Base-by-base conservation (phyloP, 768 basidiomycete genomes). In the Leccinum aurantiacum region DNA sequence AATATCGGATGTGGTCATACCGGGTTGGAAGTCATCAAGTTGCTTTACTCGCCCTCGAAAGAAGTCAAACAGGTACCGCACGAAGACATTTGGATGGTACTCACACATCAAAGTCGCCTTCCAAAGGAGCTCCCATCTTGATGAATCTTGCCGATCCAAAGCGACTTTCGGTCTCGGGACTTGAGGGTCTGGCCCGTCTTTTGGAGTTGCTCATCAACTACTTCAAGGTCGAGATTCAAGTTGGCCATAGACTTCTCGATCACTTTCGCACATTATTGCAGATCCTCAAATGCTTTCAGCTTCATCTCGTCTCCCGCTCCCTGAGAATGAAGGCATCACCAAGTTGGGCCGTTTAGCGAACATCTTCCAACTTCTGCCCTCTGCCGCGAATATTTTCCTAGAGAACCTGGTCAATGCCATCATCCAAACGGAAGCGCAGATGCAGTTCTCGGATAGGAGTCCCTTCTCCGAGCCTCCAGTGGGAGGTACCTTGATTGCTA, bases 71-170 rank as follows among this genome's bases (percentile, higher is more conserved):
- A 95, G 64, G 95, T 95, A 8, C 94, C 97, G 0, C 94, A 98
- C 63, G 92, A 97, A 62, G 93, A 94, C 27, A 83, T 98, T 41
- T 83, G 89, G 60, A 89, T 91, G 79, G 93, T 98, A 10, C 79
- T 98, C 38, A 85, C 85, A 4, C 89, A 94, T 67, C 95, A 98
- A 72, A 88, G 86, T 60, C 88, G 96, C 56, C 80, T 99, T 53
- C 97, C 97, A 0, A 95, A 94, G 71, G 97, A 98, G 63, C 82
- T 98, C 44, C 97, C 0, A 98, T 99, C 64, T 75, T 98, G 59
- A 97, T 98, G 89, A 98, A 98, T 70, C 84, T 99, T 25, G 95
- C 95, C 2, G 97, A 98, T 75, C 92, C 95, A 38, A 95, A 95
- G 69, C 86, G 93, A 35, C 82, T 99, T 35, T 95, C 93, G 7